Conservation (phyloP, 106 monocot species). For the Dendrobium huoshanense region DNA sequence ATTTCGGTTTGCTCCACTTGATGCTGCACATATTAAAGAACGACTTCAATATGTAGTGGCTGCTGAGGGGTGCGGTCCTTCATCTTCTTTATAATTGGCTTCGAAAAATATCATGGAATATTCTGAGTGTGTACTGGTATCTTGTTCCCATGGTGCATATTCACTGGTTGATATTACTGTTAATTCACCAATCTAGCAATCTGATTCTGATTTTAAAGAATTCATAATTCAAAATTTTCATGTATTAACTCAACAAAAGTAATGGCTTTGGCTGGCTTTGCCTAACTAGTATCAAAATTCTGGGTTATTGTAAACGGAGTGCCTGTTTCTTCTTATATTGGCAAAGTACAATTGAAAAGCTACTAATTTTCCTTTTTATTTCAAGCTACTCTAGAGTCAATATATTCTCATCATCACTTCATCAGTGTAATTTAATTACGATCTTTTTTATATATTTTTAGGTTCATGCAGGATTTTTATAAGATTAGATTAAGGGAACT, state of each 20-base stretch:
- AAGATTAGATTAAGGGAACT: neutral
- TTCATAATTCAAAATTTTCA: neutral
- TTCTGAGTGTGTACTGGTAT: neutral
- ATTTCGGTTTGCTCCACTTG: constrained; percentile 97
- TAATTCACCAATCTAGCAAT: neutral
- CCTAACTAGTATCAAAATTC: neutral
- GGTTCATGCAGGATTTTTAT: neutral
- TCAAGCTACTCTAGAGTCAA: neutral
- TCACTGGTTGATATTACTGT: neutral
- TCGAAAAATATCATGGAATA: neutral
- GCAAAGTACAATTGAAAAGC: neutral
- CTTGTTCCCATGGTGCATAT: constrained; percentile 1
- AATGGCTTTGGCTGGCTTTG: neutral
- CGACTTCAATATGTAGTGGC: constrained; percentile 80
- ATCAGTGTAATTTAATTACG: neutral
- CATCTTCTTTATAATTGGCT: constrained; percentile 5
- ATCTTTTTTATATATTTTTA: neutral
- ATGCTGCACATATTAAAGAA: constrained; percentile 64
- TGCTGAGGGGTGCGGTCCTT: constrained; percentile 65
- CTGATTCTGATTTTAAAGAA: neutral
- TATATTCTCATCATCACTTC: neutral
- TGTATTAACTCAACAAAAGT: neutral
- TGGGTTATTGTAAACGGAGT: neutral
- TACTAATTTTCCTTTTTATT: neutral
- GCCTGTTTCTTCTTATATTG: neutral